phyloP scores from a whole-genome alignment of 164 flowering plant genomes.

The Saururus chinensis region DNA sequence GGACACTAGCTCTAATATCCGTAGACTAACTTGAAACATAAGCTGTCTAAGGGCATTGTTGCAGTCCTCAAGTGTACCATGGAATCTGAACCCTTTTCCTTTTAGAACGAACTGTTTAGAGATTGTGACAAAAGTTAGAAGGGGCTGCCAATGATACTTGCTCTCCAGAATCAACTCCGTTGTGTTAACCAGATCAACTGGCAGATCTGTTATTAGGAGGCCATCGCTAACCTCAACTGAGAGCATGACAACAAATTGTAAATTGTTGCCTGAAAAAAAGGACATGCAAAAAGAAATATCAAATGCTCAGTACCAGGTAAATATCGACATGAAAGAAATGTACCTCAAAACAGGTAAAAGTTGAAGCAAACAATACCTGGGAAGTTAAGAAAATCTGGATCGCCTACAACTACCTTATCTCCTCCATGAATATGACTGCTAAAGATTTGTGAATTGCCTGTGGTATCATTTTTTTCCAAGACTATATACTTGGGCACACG shows the following conservation, averaged over 20 bases:
- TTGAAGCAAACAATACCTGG: slow-evolving; percentile 40
- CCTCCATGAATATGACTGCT: slow-evolving; percentile 32
- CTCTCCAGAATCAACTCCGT: slow-evolving; percentile 61
- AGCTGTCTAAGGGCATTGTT: slow-evolving; percentile 51
- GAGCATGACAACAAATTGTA: slow-evolving; percentile 40
- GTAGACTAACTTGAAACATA: slow-evolving; percentile 44
- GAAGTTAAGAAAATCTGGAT: slow-evolving; percentile 61
- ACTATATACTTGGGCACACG: slow-evolving; percentile 44
- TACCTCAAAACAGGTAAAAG: neutral
- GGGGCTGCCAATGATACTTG: slow-evolving; percentile 71
- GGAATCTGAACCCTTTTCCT: slow-evolving; percentile 65
- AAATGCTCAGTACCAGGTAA: neutral
- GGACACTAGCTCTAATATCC: neutral
- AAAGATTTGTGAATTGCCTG: slow-evolving; percentile 32
- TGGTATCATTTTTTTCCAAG: slow-evolving; percentile 22
- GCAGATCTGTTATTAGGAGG: slow-evolving; percentile 41
- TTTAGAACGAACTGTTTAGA: slow-evolving; percentile 53
- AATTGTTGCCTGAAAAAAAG: slow-evolving; percentile 39
- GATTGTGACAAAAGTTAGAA: slow-evolving; percentile 71
- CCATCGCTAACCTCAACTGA: slow-evolving; percentile 76
- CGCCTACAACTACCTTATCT: slow-evolving; percentile 37
- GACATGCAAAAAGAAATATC: neutral
- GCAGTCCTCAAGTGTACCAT: slow-evolving; percentile 56
- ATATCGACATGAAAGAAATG: neutral
- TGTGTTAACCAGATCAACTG: slow-evolving; percentile 42